These are phyloP conservation scores for Solanum rostratum DNA, from an alignment of 257 asterid species.

Conservation along the genomic window DNA sequence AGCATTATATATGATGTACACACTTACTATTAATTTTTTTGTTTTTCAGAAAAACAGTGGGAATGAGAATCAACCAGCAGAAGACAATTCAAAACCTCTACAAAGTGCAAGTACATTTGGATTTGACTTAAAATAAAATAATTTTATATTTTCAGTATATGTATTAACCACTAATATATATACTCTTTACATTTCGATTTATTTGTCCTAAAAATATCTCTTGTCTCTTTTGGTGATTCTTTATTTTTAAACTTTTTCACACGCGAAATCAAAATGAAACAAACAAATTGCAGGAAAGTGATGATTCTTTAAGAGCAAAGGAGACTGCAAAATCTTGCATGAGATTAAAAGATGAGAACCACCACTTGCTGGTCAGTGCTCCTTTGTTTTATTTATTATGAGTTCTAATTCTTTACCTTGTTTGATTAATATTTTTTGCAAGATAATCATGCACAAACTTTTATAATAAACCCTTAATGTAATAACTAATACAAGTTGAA, in stretches of 20 bases:
- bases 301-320: too few relatives aligned
- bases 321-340: not conserved
- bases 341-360: slow-evolving; percentile 4
- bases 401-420: not conserved
- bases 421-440: not conserved
- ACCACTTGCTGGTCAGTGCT: slow-evolving; percentile 2
- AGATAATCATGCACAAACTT: not conserved
- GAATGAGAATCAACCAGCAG: not conserved
- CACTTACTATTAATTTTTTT: not conserved
- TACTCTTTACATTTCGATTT: too few relatives aligned
- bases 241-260: not conserved
- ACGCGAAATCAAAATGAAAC: not conserved
- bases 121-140: not conserved
- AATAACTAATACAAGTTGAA: not conserved
- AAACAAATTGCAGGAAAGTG: too few relatives aligned
- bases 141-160: too few relatives aligned
- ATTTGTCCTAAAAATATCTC: not conserved
- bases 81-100: not conserved
- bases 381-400: not conserved
- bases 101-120: not conserved
- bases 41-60: not conserved
- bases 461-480: not conserved
- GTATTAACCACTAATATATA: too few relatives aligned
- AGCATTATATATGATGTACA: not conserved
- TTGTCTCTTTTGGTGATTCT: not conserved